Percentiles rank a stretch among this genome's conserved stretches.
These are phyloP conservation scores for Aspergillus pseudotamarii DNA, from an alignment of 2,329 filamentous ascomycete genomes.

Conservation along the genomic window DNA sequence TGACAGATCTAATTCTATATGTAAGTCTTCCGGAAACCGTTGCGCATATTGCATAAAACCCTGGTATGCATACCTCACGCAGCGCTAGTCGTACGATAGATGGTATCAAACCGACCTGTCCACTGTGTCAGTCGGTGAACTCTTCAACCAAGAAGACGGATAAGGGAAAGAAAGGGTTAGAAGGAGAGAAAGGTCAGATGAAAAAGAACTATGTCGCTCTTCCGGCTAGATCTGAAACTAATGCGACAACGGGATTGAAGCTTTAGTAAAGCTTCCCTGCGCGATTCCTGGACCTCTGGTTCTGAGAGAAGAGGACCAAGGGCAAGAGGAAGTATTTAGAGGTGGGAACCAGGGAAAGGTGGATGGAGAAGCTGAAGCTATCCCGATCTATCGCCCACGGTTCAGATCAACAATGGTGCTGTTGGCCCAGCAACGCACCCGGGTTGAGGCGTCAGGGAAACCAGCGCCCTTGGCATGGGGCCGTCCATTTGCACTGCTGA, in stretches of 20 bases:
- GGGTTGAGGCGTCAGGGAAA: conserved; percentile 34
- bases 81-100: conserved; percentile 75
- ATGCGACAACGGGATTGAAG: conserved; percentile 12
- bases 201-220: conserved; percentile 17
- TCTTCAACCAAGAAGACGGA: conserved; percentile 39
- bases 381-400: conserved; percentile 37
- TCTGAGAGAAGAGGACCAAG: conserved; percentile 18
- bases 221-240: conserved; percentile 17
- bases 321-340: conserved; percentile 33
- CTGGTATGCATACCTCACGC: conserved; percentile 66
- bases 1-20: conserved; percentile 44
- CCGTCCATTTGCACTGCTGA: conserved; percentile 14
- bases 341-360: conserved; percentile 33
- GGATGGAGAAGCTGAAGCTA: conserved; percentile 30
- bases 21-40: conserved; percentile 17
- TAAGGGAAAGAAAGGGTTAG: conserved; percentile 18
- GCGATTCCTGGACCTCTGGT: conserved; percentile 12
- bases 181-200: conserved; percentile 6
- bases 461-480: conserved; percentile 29
- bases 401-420: conserved; percentile 42
- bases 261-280: conserved; percentile 8
- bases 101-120: conserved; percentile 60
- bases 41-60: conserved; percentile 13
- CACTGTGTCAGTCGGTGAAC: conserved; percentile 52
- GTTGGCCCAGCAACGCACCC: conserved; percentile 42